Percentiles rank a stretch among this genome's conserved stretches.
These are phyloP conservation scores for Pythium myriotylum DNA, from an alignment of 352 stramenopile genomes.

Conservation along the genomic window DNA sequence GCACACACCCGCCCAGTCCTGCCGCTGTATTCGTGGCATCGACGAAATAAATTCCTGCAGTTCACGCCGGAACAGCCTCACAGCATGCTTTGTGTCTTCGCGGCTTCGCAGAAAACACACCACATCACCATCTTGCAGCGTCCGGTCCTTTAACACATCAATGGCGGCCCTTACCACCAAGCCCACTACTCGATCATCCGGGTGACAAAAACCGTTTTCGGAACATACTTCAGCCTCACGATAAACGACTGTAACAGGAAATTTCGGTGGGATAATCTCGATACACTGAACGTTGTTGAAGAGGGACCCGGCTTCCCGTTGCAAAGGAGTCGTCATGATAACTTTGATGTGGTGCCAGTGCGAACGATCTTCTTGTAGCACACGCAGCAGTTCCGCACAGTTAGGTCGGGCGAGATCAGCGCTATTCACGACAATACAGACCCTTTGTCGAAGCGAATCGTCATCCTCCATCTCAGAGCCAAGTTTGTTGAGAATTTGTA, in stretches of 20 bases:
- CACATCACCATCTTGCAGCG: neutral
- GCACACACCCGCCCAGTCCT: too few species aligned
- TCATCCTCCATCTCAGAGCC: too few species aligned
- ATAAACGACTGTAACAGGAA: too few species aligned
- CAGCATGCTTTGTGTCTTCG: neutral
- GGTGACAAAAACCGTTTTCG: too few species aligned
- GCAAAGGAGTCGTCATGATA: neutral
- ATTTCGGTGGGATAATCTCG: too few species aligned
- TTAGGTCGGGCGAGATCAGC: neutral
- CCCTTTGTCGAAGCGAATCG: neutral
- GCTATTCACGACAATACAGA: neutral
- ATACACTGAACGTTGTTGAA: neutral
- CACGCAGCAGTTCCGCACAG: neutral
- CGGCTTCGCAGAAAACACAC: constrained; percentile 7
- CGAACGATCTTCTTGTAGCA: neutral
- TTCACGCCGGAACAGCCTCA: neutral
- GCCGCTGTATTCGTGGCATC: too few species aligned
- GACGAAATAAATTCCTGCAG: neutral
- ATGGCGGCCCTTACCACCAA: neutral
- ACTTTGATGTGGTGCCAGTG: constrained; percentile 1
- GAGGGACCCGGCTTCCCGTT: neutral
- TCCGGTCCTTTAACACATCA: neutral
- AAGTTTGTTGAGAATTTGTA: too few species aligned
- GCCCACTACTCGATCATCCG: too few species aligned
- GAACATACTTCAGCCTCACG: too few species aligned